Percentiles rank a stretch among this genome's conserved stretches.
Evolutionary conservation across 176 grass and related monocot species (phyloP).

Genomic region (Avena sativa): DNA sequence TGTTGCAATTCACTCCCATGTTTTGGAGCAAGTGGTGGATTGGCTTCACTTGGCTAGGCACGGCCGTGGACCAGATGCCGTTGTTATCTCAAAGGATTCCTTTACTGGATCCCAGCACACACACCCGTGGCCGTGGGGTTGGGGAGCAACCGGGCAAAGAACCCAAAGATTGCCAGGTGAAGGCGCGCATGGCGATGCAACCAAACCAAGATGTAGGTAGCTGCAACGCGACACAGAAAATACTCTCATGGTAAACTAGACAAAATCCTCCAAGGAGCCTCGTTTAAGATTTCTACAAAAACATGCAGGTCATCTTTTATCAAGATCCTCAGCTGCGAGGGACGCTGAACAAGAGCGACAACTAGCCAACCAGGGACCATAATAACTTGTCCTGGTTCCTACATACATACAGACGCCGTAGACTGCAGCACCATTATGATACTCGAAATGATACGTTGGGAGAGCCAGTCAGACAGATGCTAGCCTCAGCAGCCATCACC

Average conservation of each 20-base stretch:
- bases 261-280: background rate
- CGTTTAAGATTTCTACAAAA: background rate
- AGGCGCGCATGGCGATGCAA: background rate
- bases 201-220: background rate
- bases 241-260: background rate
- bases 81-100: background rate
- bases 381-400: slow-evolving; percentile 36
- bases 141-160: slow-evolving; percentile 16
- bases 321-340: slow-evolving; percentile 13
- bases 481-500: slow-evolving; percentile 13
- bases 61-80: slow-evolving; percentile 14
- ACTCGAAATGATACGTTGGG: slow-evolving; percentile 33
- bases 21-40: background rate
- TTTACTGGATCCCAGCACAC: slow-evolving; percentile 28
- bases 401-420: slow-evolving; percentile 19
- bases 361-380: slow-evolving; percentile 37
- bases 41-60: slow-evolving; percentile 9
- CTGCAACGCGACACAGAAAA: background rate
- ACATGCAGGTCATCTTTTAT: background rate
- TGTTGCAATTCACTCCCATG: background rate
- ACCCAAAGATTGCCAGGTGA: slow-evolving; percentile 21
- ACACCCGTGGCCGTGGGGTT: slow-evolving; percentile 23
- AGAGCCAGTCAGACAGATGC: slow-evolving; percentile 28
- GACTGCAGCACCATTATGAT: slow-evolving; percentile 43
- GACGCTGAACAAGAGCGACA: background rate